Evolutionary conservation across 805 yeast genomes (phyloP).

Genomic region (Metschnikowia matae): DNA sequence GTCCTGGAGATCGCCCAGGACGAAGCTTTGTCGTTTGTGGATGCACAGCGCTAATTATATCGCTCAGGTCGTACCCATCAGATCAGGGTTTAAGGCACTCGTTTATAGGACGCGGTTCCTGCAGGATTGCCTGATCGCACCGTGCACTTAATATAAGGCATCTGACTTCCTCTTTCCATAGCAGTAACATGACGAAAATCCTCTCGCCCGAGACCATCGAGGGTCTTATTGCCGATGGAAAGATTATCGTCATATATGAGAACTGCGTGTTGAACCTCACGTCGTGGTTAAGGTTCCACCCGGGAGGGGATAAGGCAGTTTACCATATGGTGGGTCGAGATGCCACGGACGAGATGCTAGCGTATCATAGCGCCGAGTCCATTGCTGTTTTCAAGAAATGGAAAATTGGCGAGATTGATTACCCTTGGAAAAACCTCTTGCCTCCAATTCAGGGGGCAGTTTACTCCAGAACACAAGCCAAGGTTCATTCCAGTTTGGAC

Average conservation of each 20-base stretch:
- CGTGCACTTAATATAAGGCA: neutral
- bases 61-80: neutral
- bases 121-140: slow-evolving; percentile 2
- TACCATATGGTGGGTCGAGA: slow-evolving; percentile 83
- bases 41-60: slow-evolving; percentile 45
- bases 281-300: slow-evolving; percentile 69
- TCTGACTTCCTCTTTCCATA: neutral
- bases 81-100: neutral
- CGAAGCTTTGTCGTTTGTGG: slow-evolving; percentile 81
- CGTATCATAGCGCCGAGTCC: slow-evolving; percentile 69
- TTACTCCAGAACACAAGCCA: slow-evolving; percentile 14
- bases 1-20: slow-evolving; percentile 65
- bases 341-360: slow-evolving; percentile 87
- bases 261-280: slow-evolving; percentile 60
- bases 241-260: slow-evolving; percentile 64
- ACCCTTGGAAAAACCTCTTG: slow-evolving; percentile 66
- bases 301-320: slow-evolving; percentile 87
- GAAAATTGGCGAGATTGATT: slow-evolving; percentile 61
- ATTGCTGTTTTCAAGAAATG: slow-evolving; percentile 48
- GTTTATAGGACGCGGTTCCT: neutral
- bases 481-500: slow-evolving; percentile 1
- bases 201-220: slow-evolving; percentile 40
- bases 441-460: slow-evolving; percentile 89
- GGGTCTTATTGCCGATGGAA: slow-evolving; percentile 60
- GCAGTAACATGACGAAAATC: slow-evolving; percentile 12